Evolutionary conservation across 2,329 filamentous ascomycete genomes (phyloP).

Genomic region (Trichoderma oligosporum): DNA sequence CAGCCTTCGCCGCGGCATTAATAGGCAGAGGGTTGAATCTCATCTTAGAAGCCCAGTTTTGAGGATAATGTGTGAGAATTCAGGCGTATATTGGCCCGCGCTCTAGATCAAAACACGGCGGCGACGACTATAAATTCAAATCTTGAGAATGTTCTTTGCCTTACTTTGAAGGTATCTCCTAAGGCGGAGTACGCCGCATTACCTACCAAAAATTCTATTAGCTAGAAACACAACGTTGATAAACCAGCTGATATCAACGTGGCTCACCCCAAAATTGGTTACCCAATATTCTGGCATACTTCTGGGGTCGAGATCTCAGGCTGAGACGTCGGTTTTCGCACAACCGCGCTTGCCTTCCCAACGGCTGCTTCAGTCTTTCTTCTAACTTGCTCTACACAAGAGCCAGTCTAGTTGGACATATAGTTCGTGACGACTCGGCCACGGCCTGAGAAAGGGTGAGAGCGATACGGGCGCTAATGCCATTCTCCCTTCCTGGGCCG

Average conservation of each 20-base stretch:
- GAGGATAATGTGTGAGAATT: not conserved
- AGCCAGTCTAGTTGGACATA: constrained; percentile 32
- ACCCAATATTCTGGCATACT: not conserved
- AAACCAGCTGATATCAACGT: not conserved
- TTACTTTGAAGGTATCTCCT: not conserved
- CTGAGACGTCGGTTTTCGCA: too few relatives aligned
- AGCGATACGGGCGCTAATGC: constrained; percentile 40
- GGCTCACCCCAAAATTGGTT: not conserved
- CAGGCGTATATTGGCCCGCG: not conserved
- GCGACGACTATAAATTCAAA: not conserved
- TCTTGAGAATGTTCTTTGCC: not conserved
- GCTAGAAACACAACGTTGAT: too few relatives aligned
- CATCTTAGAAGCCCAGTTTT: constrained; percentile 9
- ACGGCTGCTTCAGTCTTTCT: not conserved
- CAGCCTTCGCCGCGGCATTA: constrained; percentile 30
- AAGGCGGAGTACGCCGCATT: not conserved
- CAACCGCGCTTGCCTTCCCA: not conserved
- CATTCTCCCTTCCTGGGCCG: constrained; percentile 39
- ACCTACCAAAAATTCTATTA: not conserved
- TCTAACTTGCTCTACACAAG: constrained; percentile 25
- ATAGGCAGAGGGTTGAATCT: constrained; percentile 9
- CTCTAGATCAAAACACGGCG: not conserved
- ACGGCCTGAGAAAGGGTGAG: constrained; percentile 34
- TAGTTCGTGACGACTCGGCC: constrained; percentile 38
- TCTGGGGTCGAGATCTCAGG: not conserved